Evolutionary conservation across 2,329 filamentous ascomycete species (phyloP).

Genomic region (Trichophyton verrucosum): DNA sequence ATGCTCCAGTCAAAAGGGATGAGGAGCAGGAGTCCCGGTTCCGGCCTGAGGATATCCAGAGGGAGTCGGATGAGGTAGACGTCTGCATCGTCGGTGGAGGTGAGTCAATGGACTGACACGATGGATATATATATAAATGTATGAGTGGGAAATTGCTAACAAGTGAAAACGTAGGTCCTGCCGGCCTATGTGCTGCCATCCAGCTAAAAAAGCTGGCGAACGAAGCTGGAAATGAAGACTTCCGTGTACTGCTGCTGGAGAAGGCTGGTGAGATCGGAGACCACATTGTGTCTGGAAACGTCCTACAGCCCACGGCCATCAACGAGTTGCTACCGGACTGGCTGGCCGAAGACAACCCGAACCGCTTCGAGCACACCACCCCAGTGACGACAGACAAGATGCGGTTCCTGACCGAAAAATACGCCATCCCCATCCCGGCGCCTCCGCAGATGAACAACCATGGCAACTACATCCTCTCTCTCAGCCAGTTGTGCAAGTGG

Average conservation of each 20-base stretch:
- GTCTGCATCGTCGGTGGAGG: constrained; percentile 92
- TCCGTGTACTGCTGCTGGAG: constrained; percentile 81
- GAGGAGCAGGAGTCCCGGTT: constrained; percentile 39
- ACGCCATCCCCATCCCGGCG: constrained; percentile 65
- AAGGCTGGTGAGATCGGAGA: constrained; percentile 92
- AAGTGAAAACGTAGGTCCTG: constrained; percentile 49
- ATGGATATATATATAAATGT: neutral
- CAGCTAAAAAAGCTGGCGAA: constrained; percentile 90
- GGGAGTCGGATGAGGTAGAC: constrained; percentile 87
- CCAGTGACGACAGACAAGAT: constrained; percentile 75
- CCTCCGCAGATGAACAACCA: constrained; percentile 98
- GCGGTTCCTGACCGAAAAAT: constrained; percentile 80
- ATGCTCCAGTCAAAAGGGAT: constrained; percentile 29
- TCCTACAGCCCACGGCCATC: constrained; percentile 78
- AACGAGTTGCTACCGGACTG: constrained; percentile 89
- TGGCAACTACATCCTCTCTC: constrained; percentile 91
- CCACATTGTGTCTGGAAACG: constrained; percentile 90
- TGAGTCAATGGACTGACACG: constrained; percentile 23
- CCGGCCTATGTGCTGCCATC: constrained; percentile 85
- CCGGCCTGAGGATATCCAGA: constrained; percentile 57
- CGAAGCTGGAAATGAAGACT: constrained; percentile 88
- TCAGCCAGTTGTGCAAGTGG: constrained; percentile 95
- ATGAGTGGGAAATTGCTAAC: neutral
- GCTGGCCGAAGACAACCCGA: constrained; percentile 77
- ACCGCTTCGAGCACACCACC: constrained; percentile 76